Evolutionary conservation across 768 basidiomycete species (phyloP).

Genomic region (Psilocybe azurescens): DNA sequence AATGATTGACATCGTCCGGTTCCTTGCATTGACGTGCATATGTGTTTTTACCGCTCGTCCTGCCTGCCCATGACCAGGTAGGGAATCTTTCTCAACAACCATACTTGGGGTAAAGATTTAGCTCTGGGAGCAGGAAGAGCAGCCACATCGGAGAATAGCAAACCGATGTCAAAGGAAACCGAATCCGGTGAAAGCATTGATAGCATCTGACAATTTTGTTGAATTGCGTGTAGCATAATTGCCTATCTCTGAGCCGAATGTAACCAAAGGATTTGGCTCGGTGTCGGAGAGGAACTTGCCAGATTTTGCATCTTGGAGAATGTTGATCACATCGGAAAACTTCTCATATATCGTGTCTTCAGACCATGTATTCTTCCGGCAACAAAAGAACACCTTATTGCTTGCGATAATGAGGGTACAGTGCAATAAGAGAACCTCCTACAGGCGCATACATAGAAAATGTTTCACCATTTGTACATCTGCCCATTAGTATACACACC

Average conservation of each 20-base stretch:
- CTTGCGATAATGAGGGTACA: not conserved
- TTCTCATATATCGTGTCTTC: constrained; percentile 7
- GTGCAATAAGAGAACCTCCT: constrained; percentile 1
- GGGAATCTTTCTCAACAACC: not conserved
- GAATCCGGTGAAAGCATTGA: not conserved
- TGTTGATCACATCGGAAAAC: not conserved
- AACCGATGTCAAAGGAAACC: not conserved
- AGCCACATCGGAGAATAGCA: not conserved
- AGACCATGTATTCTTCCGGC: not conserved
- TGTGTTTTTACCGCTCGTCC: not conserved
- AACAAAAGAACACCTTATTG: not conserved
- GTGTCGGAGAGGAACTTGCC: not conserved
- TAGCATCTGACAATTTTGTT: not conserved
- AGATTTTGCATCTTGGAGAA: not conserved
- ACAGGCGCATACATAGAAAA: not conserved
- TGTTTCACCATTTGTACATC: too few relatives aligned
- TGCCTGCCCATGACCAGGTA: constrained; percentile 6
- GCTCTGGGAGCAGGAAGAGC: not conserved
- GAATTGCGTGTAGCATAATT: not conserved
- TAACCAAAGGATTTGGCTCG: not conserved
- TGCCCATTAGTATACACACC: too few relatives aligned
- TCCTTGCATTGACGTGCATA: not conserved
- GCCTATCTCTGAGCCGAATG: not conserved
- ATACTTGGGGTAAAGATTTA: not conserved
- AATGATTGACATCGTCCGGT: not conserved